These are phyloP conservation scores for Pythium oligandrum DNA, from an alignment of 352 stramenopile genomes.

Conservation along the genomic window DNA sequence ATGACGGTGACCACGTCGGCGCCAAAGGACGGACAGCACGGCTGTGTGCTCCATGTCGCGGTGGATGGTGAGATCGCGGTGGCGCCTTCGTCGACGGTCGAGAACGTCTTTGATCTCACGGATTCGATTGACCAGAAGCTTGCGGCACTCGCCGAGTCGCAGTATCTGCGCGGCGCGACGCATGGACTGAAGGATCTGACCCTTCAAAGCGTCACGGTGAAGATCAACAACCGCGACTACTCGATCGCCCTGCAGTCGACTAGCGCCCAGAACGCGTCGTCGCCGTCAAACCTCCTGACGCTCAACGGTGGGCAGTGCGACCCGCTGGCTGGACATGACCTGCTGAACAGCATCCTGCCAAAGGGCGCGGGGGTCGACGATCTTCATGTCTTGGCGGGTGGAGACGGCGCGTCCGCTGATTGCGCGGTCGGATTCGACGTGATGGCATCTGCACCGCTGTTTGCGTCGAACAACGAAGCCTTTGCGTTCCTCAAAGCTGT, in stretches of 20 bases:
- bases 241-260: conserved; percentile 9
- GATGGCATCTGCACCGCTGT: conserved; percentile 5
- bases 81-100: not conserved
- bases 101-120: conserved; percentile 14
- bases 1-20: conserved; percentile 14
- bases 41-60: conserved; percentile 15
- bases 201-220: conserved; percentile 19
- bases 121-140: conserved; percentile 14
- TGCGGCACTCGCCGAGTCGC: conserved; percentile 5
- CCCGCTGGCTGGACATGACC: conserved; percentile 4
- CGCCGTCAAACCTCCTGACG: conserved; percentile 2
- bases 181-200: conserved; percentile 12
- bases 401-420: conserved; percentile 5
- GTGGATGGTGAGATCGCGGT: conserved; percentile 7
- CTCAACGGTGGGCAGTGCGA: conserved; percentile 15
- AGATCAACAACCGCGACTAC: conserved; percentile 18
- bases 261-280: not conserved
- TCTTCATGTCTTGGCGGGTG: conserved; percentile 7
- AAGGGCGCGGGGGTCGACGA: not conserved
- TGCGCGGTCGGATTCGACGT: conserved; percentile 19
- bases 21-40: not conserved
- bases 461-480: conserved; percentile 11
- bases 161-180: conserved; percentile 7
- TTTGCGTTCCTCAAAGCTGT: conserved; percentile 38
- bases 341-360: conserved; percentile 12